Evolutionary conservation across 257 asterid species (phyloP), one percentile per base, ranked within the genome.

Genomic region (Coffea eugenioides): DNA sequence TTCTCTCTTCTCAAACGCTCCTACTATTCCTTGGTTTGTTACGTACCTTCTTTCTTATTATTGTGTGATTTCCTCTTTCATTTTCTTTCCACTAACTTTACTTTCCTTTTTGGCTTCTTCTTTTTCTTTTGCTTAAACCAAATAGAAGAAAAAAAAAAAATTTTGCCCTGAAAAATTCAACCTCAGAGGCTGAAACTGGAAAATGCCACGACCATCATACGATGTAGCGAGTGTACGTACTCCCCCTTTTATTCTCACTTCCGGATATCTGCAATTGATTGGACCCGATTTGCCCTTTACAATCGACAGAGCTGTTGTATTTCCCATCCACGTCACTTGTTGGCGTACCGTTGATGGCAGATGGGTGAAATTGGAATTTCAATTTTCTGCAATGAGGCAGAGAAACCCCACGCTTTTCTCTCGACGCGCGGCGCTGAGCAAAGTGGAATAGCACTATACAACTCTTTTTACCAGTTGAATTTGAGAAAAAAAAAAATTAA

Each of bases 331-430:
- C 31, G 31, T 31, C 31, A 31, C 31, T 31, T 31, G 31, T 31
- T 0, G 15, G 27, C 1, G 25, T n/a, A 59, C 43, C 62, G 43
- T 11, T 46, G 7, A 56, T 6, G 43, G 34, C 23, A 21, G 4
- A 31, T 70, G 83, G 85, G 10, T 34, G 48, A 65, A 25, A 64
- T 62, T 68, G 80, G 80, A 77, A 84, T 46, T 70, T 81, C 16
- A 18, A 36, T 34, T 45, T 2, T 12, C 27, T 12, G 69, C 7
- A 16, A 41, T 15, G 51, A 49, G 65, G 49, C 18, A 15, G 20
- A 25, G 7, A 27, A 27, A 8, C 43, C 43, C 45, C 64, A 51
- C 74, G 75, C 68, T 71, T 74, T 65, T 74, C 54, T 43, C 48
- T 11, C 39, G 25, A 67, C 80, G 76, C 78, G 79, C 71, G 46